phyloP scores from a whole-genome alignment of 805 yeast species.

The Candida sakaeoensis region DNA sequence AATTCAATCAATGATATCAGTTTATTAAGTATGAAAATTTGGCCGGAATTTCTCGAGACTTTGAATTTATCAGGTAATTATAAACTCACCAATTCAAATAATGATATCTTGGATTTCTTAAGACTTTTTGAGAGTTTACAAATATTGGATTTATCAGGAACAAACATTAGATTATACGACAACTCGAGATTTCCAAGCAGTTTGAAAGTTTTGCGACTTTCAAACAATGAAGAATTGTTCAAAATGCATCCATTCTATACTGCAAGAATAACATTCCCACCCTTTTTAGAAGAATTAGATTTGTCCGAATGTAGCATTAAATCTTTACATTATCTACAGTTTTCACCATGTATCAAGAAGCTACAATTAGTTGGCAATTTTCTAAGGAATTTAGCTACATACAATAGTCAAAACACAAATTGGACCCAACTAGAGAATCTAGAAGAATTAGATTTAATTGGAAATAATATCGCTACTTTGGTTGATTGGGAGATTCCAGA shows the following conservation, averaged over 20 bases:
- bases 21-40: background rate
- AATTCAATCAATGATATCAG: constrained; percentile 6
- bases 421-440: constrained; percentile 26
- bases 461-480: constrained; percentile 18
- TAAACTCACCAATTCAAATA: background rate
- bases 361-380: constrained; percentile 24
- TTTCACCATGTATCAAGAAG: constrained; percentile 18
- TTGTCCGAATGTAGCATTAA: constrained; percentile 22
- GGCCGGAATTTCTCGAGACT: constrained; percentile 12
- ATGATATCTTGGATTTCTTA: background rate
- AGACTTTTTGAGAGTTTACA: background rate
- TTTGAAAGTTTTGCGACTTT: background rate
- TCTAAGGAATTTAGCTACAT: constrained; percentile 18
- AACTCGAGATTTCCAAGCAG: background rate
- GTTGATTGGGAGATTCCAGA: constrained; percentile 19
- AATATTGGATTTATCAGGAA: background rate
- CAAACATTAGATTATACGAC: background rate
- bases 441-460: constrained; percentile 15
- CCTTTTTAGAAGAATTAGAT: constrained; percentile 19
- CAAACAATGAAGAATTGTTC: background rate
- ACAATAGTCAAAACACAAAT: constrained; percentile 11
- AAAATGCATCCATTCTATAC: background rate
- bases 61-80: constrained; percentile 12
- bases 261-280: constrained; percentile 21
- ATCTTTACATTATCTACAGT: constrained; percentile 18